Base-by-base conservation (phyloP, 768 basidiomycete genomes). In the Cystobasidium ongulense region DNA sequence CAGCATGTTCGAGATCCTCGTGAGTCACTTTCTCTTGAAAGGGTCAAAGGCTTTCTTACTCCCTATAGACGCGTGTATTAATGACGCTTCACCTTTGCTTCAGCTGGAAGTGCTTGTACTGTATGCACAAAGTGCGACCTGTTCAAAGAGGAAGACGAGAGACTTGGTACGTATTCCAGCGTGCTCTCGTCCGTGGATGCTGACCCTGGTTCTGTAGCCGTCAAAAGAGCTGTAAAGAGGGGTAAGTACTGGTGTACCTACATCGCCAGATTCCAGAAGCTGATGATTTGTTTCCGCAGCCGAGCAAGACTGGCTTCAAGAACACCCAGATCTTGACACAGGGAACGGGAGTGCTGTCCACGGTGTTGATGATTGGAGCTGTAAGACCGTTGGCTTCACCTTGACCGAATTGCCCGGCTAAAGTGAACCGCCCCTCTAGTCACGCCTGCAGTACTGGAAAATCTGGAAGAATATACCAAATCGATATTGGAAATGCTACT, bases 1-100 rank as follows among this genome's bases (percentile, higher is more conserved):
- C 66, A 68, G 50, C 66, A 68, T 68, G 23, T 36, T 3, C 43
- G 66, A 54, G 66, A 46, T 23, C 66, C 66, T n/a, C 66, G 39
- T 43, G 27, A 43, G 66, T 46, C 18, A 54, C 15, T 17, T 29
- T 66, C 35, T 17, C 41, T 7, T 38, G 64, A 27, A 23, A 61
- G 25, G 57, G n/a, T n/a, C n/a, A n/a, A n/a, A 11, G 57, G 57
- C 25, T 13, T 23, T 61, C 13, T 61, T 13, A 11, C 13, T 61
- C 13, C 43, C 43, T 46, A n/a, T 13, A 13, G 43, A 13, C 43
- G n/a, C 43, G n/a, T 46, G 43, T n/a, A 46, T 46, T 13, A 13
- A n/a, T 46, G n/a, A n/a, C n/a, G n/a, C n/a, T n/a, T n/a, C n/a
- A n/a, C 43, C 43, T 46, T 13, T 46, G 13, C 43, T 46, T 4